Evolutionary conservation across 805 yeast genomes (phyloP), one percentile per base, ranked within the genome.

Genomic region (Cyberlindnera suaveolens): DNA sequence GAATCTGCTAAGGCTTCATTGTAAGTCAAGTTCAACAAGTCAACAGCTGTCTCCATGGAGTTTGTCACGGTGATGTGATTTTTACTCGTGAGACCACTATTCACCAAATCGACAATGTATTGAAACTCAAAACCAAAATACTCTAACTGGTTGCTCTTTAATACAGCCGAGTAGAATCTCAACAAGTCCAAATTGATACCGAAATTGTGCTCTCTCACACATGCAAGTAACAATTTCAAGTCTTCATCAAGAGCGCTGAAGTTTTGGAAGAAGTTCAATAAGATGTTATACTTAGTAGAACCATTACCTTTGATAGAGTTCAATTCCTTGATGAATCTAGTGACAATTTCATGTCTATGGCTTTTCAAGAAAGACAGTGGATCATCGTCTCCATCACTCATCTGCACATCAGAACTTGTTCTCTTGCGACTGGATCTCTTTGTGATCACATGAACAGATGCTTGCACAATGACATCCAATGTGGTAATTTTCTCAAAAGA

Each of bases 401-500:
- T 67, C 23, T 71, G 65, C 11, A 67, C 66, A 51, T 70, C 75
- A 4, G 77, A 69, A 32, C 53, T 56, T 40, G 57, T 49, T 51
- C 61, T 50, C 43, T 57, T 58, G 20, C 61, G 51, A 32, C 40
- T 44, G 1, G 65, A 58, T 32, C 56, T 57, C 18, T 51, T 50
- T 1, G 51, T 48, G 23, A 49, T 50, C 10, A 47, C 47, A n/a
- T 39, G 49, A 13, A 53, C 43, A 2, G 62, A 53, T 3, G 54
- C 49, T 26, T 47, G 43, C 38, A 78, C 65, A 6, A 79, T 59
- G 1, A 54, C 51, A 5, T 68, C 66, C 31, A 78, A 49, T 2
- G 82, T 61, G 15, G 63, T 64, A 31, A 82, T 57, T 1, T 75
- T 64, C 44, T 76, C 79, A 34, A 65, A 61, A 1, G 77, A 68